Conservation (phyloP, 495 filamentous ascomycete species). For the Chlorociboria aeruginascens region DNA sequence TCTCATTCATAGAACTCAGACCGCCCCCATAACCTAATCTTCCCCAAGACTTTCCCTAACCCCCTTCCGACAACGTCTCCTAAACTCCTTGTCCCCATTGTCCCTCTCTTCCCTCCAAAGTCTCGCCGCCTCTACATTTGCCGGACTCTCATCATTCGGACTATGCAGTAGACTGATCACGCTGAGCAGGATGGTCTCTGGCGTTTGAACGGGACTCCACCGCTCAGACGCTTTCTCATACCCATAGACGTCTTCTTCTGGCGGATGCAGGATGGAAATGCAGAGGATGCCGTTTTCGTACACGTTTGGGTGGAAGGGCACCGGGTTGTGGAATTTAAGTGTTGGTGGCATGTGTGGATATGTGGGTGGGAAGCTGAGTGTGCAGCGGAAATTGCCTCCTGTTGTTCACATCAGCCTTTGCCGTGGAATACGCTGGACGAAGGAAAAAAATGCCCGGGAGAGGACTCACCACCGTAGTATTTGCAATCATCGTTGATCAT, state of each 20-base stretch:
- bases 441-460: slow-evolving; percentile 38
- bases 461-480: slow-evolving; percentile 58
- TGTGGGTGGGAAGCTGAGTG: slow-evolving; percentile 63
- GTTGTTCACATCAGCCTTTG: background rate
- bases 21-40: slow-evolving; percentile 23
- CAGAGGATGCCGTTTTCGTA: slow-evolving; percentile 85
- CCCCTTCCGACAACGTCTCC: slow-evolving; percentile 60
- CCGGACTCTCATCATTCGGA: slow-evolving; percentile 91
- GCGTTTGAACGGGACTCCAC: slow-evolving; percentile 95
- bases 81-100: slow-evolving; percentile 47
- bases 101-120: slow-evolving; percentile 74
- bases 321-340: slow-evolving; percentile 76
- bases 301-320: slow-evolving; percentile 91
- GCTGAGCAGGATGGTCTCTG: slow-evolving; percentile 85
- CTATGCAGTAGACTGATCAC: slow-evolving; percentile 88
- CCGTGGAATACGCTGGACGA: slow-evolving; percentile 49
- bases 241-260: slow-evolving; percentile 90
- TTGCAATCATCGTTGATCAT: slow-evolving; percentile 98
- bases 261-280: slow-evolving; percentile 94
- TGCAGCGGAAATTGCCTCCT: slow-evolving; percentile 85
- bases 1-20: too few relatives aligned
- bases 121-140: slow-evolving; percentile 85
- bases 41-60: slow-evolving; percentile 79
- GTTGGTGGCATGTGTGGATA: slow-evolving; percentile 88
- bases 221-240: slow-evolving; percentile 88